Conservation (phyloP, 2,329 filamentous ascomycete genomes). For the Fusarium pseudonygamai region DNA sequence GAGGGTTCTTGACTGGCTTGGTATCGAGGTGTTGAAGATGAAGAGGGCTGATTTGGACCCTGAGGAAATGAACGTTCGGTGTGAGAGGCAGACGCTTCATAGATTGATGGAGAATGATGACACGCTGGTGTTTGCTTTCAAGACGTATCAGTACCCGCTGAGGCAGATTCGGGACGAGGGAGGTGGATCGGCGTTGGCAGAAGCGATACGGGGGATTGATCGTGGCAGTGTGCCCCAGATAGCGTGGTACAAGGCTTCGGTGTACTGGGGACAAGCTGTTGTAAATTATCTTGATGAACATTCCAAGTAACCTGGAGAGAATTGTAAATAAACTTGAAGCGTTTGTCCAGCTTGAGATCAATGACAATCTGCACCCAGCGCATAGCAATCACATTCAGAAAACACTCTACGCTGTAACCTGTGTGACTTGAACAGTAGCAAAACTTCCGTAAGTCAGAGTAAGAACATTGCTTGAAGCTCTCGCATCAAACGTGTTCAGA, state of each 20-base stretch:
- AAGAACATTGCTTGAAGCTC: not conserved
- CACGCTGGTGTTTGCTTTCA: not conserved
- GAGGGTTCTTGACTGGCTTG: not conserved
- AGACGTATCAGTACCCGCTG: not conserved
- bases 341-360: accelerated
- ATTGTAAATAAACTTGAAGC: no score
- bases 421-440: not conserved
- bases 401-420: not conserved
- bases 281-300: not conserved
- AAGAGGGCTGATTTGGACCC: accelerated
- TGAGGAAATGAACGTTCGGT: not conserved
- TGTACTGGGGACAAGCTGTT: not conserved
- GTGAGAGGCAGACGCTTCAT: not conserved
- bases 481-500: not conserved
- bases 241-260: not conserved
- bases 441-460: accelerated
- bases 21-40: not conserved
- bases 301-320: accelerated
- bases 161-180: not conserved
- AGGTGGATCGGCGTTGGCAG: not conserved
- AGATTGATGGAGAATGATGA: not conserved
- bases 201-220: not conserved
- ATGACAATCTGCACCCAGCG: accelerated
- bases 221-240: not conserved
- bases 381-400: accelerated